Percentiles rank a stretch among this genome's conserved stretches.
These are phyloP conservation scores for Penicillium carneum DNA, from an alignment of 2,329 filamentous ascomycete species.

Conservation along the genomic window DNA sequence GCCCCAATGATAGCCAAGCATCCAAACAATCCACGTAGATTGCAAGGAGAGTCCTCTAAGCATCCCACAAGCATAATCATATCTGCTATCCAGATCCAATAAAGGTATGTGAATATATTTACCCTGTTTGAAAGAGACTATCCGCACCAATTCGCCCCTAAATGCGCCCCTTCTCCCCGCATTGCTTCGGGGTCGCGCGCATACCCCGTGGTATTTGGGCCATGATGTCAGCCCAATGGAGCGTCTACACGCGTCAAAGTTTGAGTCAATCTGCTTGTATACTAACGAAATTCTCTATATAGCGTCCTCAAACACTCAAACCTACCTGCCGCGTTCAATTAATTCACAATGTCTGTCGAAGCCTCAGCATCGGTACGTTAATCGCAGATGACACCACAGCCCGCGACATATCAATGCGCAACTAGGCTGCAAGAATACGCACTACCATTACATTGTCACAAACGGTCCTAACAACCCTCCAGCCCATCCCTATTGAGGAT, in stretches of 20 bases:
- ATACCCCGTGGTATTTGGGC: slow-evolving; percentile 21
- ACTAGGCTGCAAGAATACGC: slow-evolving; percentile 8
- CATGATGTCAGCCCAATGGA: slow-evolving; percentile 27
- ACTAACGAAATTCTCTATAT: background rate
- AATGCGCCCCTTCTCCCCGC: slow-evolving; percentile 25
- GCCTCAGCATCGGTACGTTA: slow-evolving; percentile 39
- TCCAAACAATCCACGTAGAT: slow-evolving; percentile 19
- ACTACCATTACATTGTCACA: slow-evolving; percentile 9
- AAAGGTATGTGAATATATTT: slow-evolving; percentile 2
- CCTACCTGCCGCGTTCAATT: background rate
- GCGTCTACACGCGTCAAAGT: slow-evolving; percentile 3
- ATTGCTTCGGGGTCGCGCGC: slow-evolving; percentile 30
- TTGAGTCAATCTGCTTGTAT: background rate
- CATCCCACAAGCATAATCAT: slow-evolving; percentile 10
- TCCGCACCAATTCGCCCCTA: slow-evolving; percentile 18
- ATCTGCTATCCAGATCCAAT: slow-evolving; percentile 15
- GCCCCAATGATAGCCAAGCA: slow-evolving; percentile 17
- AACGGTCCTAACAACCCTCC: slow-evolving; percentile 22
- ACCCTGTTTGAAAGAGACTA: too few species aligned
- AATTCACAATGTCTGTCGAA: slow-evolving; percentile 45
- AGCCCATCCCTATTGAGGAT: slow-evolving; percentile 79
- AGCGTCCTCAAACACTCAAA: background rate
- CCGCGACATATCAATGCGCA: slow-evolving; percentile 17
- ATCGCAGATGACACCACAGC: slow-evolving; percentile 1
- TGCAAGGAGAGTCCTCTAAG: slow-evolving; percentile 4